Evolutionary conservation across 768 basidiomycete genomes (phyloP).

Genomic region (Omphalotus guepiniiformis): DNA sequence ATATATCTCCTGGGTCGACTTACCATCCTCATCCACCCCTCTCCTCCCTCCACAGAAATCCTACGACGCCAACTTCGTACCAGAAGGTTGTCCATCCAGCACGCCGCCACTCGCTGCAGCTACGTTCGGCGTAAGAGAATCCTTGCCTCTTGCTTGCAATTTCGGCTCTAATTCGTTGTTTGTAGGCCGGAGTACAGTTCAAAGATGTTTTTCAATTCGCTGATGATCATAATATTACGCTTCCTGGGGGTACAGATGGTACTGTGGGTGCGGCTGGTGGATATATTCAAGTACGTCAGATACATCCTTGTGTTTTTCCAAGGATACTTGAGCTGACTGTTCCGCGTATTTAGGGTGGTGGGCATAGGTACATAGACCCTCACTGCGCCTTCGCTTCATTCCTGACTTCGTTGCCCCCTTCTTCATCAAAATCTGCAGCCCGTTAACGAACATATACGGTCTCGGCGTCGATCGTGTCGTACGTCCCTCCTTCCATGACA

Average conservation of each 20-base stretch:
- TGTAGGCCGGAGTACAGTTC: constrained; percentile 15
- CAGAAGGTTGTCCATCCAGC: constrained; percentile 4
- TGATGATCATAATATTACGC: constrained; percentile 18
- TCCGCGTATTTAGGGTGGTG: constrained; percentile 5
- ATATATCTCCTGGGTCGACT: no score
- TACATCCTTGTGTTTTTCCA: not conserved
- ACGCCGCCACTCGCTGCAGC: not conserved
- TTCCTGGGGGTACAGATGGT: constrained; percentile 17
- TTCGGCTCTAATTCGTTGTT: not conserved
- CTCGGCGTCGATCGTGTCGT: constrained; percentile 1
- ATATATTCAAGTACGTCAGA: constrained; percentile 6
- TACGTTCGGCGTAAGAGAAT: not conserved
- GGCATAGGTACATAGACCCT: not conserved
- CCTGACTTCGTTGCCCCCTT: not conserved
- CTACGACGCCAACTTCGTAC: constrained; percentile 14
- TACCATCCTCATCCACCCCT: no score
- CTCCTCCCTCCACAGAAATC: no score
- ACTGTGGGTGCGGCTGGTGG: constrained; percentile 12
- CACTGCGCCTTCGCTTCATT: not conserved
- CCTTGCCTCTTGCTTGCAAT: not conserved
- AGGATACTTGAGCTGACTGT: not conserved
- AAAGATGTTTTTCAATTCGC: constrained; percentile 18
- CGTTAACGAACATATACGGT: constrained; percentile 1
- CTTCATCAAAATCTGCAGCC: not conserved
- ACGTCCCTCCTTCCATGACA: no score